phyloP scores from a whole-genome alignment of 441 rosid species.

The Cnidoscolus chayamansa region DNA sequence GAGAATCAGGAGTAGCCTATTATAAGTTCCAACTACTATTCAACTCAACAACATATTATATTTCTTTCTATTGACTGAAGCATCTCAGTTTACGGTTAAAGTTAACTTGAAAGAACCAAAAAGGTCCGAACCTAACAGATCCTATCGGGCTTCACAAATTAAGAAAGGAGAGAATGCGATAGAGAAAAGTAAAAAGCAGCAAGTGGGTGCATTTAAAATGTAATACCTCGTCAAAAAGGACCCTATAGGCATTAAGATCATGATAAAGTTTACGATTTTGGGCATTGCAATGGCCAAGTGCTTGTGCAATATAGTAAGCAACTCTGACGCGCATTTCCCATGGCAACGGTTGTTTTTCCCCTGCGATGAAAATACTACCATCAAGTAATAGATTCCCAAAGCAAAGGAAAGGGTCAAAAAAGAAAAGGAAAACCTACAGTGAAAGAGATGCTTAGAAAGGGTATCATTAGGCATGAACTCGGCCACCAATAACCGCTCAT shows the following conservation, averaged over 20 bases:
- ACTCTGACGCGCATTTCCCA: constrained; percentile 63
- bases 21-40: neutral
- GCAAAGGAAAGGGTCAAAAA: neutral
- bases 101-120: neutral
- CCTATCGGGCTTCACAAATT: neutral
- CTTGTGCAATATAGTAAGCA: constrained; percentile 43
- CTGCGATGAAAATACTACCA: constrained; percentile 17
- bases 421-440: constrained; percentile 29
- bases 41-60: neutral
- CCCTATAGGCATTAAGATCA: constrained; percentile 55
- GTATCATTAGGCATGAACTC: constrained; percentile 57
- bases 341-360: constrained; percentile 54
- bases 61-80: neutral
- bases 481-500: constrained; percentile 53
- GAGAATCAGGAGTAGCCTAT: neutral
- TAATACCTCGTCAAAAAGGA: constrained; percentile 49
- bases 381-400: neutral
- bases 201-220: neutral
- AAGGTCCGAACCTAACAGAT: neutral
- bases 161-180: neutral
- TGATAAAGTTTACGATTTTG: constrained; percentile 43
- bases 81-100: neutral
- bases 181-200: neutral
- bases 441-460: constrained; percentile 55
- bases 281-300: constrained; percentile 42